A percentile compares a stretch with the other conserved stretches of the same genome.
These are phyloP conservation scores for Sorghum bicolor DNA, from an alignment of 176 grass and related monocot species.

Conservation along the genomic window Sorghum_bicolor_NCBIv3 NC_012874.2:71685501-71686000, in stretches of 20 bases:
- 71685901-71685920: too few species aligned
- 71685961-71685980: not conserved
- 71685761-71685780: slow-evolving; percentile 10
- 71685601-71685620: slow-evolving; percentile 34
- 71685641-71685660: slow-evolving; percentile 50
- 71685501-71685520: not conserved
- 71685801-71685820: slow-evolving; percentile 31
- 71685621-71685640: not conserved
- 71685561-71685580: slow-evolving; percentile 31
- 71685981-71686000: not conserved
- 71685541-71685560: slow-evolving; percentile 41
- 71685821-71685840: slow-evolving; percentile 21
- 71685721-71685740: slow-evolving; percentile 51
- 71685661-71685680: slow-evolving; percentile 43
- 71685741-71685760: slow-evolving; percentile 37
- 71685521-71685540: not conserved
- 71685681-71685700: slow-evolving; percentile 52
- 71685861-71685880: too few species aligned
- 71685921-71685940: slow-evolving; percentile 11
- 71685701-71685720: slow-evolving; percentile 52
- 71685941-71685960: slow-evolving; percentile 42
- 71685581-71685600: slow-evolving; percentile 58
- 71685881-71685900: too few species aligned
- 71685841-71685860: not conserved
- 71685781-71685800: slow-evolving; percentile 21